Evolutionary conservation across 495 filamentous ascomycete species (phyloP).

Genomic region (Penicillium ucsense): DNA sequence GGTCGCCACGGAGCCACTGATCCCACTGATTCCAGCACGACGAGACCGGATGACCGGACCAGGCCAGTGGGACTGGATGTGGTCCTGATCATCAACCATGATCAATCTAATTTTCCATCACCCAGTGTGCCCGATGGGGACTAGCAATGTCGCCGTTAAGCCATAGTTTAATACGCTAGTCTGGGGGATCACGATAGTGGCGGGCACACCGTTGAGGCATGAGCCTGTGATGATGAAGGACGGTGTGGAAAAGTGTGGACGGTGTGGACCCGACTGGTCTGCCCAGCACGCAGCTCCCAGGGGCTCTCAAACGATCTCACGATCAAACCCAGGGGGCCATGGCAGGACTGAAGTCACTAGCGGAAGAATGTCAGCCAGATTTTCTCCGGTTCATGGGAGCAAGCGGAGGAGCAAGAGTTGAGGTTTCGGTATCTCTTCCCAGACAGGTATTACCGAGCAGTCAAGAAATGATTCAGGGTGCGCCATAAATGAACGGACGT

Average conservation of each 20-base stretch:
- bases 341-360: background rate
- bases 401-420: background rate
- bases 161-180: background rate
- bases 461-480: background rate
- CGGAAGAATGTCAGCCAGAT: conserved; percentile 7
- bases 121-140: background rate
- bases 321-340: background rate
- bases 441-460: conserved; percentile 7
- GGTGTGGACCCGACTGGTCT: conserved; percentile 1
- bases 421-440: conserved; percentile 7
- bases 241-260: background rate
- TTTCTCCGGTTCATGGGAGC: conserved; percentile 9
- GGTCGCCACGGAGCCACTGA: background rate
- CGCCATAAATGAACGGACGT: conserved; percentile 8
- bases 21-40: conserved; percentile 6
- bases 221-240: background rate
- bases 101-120: conserved; percentile 6
- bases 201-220: background rate
- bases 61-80: background rate
- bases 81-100: background rate
- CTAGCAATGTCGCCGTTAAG: background rate
- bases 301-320: conserved; percentile 6
- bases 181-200: background rate
- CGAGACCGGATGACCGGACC: background rate
- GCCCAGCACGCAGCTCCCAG: conserved; percentile 1